Evolutionary conservation across 208 protist genomes (phyloP).

Genomic region (Naegleria lovaniensis): DNA sequence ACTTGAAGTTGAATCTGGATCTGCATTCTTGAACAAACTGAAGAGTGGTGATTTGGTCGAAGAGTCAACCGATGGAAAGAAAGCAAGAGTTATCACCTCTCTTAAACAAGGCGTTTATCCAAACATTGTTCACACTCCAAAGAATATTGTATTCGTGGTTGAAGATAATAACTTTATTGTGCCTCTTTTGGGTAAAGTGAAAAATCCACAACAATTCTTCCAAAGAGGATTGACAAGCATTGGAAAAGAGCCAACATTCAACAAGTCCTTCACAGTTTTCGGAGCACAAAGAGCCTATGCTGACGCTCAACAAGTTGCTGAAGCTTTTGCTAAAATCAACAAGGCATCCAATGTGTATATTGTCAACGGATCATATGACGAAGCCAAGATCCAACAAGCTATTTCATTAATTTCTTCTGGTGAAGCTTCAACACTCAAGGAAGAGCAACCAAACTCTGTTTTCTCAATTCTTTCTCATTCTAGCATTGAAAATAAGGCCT

Average conservation of each 20-base stretch:
- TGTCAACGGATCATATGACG: neutral
- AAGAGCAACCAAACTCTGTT: neutral
- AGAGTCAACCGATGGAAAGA: neutral
- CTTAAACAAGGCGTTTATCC: neutral
- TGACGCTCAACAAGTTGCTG: neutral
- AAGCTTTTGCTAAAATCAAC: neutral
- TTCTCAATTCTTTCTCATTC: neutral
- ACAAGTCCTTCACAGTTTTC: neutral
- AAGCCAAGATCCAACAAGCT: neutral
- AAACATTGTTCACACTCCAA: conserved; percentile 4
- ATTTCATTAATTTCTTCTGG: neutral
- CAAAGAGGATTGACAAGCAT: neutral
- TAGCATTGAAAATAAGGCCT: neutral
- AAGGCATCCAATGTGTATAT: neutral
- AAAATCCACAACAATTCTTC: neutral
- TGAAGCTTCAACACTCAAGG: neutral
- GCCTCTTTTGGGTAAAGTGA: neutral
- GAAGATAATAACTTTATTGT: neutral
- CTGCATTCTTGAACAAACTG: neutral
- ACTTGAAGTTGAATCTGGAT: neutral
- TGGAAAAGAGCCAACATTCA: neutral
- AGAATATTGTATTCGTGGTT: conserved; percentile 14
- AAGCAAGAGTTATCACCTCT: neutral
- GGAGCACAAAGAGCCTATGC: neutral
- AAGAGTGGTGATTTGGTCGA: neutral